Conservation (phyloP, 768 basidiomycete genomes). For the Leucocoprinus leucothites region DNA sequence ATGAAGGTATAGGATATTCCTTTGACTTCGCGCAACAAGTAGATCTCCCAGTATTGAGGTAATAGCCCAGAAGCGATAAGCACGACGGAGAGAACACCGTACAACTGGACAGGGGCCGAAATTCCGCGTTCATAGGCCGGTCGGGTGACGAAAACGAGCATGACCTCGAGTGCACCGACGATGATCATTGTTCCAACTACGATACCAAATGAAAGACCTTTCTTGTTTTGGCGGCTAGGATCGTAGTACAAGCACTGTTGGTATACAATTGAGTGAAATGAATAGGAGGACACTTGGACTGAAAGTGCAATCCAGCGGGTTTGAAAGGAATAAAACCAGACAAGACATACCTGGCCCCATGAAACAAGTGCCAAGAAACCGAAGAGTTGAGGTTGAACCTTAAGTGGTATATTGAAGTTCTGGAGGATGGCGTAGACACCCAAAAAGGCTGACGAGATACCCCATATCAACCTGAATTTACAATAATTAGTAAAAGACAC, state of each 20-base stretch:
- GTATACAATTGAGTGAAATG: not conserved
- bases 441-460: conserved; percentile 51
- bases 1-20: conserved; percentile 75
- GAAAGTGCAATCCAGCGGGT: not conserved
- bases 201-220: conserved; percentile 27
- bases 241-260: conserved; percentile 68
- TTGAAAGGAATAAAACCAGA: not conserved
- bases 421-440: conserved; percentile 69
- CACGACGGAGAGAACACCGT: conserved; percentile 60
- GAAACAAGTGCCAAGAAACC: conserved; percentile 55
- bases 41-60: conserved; percentile 78
- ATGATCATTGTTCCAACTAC: conserved; percentile 37
- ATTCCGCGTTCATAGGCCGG: conserved; percentile 34
- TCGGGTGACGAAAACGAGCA: conserved; percentile 56
- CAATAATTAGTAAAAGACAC: not conserved
- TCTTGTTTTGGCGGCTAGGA: conserved; percentile 31
- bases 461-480: conserved; percentile 54
- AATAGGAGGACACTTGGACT: not conserved
- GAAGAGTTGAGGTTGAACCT: conserved; percentile 66
- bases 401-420: conserved; percentile 68
- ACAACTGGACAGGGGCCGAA: conserved; percentile 39
- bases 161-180: conserved; percentile 56
- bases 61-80: conserved; percentile 48
- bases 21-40: conserved; percentile 53
- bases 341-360: conserved; percentile 58